Evolutionary conservation across 306 rosid genomes (phyloP).

Genomic region (Datisca glomerata): DNA sequence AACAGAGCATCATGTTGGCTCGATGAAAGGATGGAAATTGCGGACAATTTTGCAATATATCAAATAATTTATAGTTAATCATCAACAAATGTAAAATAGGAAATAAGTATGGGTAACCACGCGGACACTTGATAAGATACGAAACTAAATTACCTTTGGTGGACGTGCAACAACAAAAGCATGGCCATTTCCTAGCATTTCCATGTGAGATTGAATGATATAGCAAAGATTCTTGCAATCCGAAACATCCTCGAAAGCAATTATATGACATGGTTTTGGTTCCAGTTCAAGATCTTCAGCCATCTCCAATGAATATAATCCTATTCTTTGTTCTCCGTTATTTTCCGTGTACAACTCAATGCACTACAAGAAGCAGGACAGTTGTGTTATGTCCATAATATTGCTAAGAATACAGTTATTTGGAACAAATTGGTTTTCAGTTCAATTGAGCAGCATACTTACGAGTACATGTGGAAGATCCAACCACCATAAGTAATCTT

Average conservation of each 20-base stretch:
- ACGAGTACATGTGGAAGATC: slow-evolving; percentile 79
- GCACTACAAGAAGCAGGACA: slow-evolving; percentile 36
- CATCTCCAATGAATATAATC: slow-evolving; percentile 95
- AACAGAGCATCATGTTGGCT: not conserved
- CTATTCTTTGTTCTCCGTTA: slow-evolving; percentile 58
- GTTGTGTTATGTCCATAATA: not conserved
- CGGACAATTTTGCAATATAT: no score
- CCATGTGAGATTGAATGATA: slow-evolving; percentile 85
- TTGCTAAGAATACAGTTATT: not conserved
- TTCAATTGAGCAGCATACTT: slow-evolving; percentile 15
- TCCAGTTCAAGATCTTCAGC: slow-evolving; percentile 86
- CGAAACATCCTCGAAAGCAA: slow-evolving; percentile 73
- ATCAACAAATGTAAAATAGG: not conserved
- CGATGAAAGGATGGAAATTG: not conserved
- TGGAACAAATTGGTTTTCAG: no score
- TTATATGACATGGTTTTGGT: slow-evolving; percentile 81
- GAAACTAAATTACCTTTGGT: slow-evolving; percentile 89
- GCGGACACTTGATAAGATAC: no score
- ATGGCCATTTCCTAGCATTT: slow-evolving; percentile 67
- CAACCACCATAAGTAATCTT: slow-evolving; percentile 96
- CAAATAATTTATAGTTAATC: no score
- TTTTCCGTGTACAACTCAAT: slow-evolving; percentile 70
- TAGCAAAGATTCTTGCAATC: slow-evolving; percentile 86
- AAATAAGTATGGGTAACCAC: not conserved
- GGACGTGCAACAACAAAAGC: slow-evolving; percentile 78